Base-by-base conservation (phyloP, 164 flowering plant species). In the Liriodendron chinense region DNA sequence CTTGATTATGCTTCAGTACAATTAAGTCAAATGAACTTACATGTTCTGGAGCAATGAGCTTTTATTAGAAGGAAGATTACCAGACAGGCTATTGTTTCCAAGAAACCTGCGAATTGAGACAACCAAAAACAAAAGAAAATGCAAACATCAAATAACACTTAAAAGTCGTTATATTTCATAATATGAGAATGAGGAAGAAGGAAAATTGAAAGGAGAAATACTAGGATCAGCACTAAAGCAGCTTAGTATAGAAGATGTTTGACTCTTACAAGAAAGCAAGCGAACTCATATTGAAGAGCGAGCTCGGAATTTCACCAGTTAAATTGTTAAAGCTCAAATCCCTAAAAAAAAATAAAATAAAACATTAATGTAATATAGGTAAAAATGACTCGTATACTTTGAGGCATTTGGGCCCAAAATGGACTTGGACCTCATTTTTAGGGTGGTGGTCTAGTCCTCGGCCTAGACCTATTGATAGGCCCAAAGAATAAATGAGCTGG, bases 251-350 rank as follows among this genome's bases (percentile, higher is more conserved):
- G 34, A 28, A 28, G 34, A 28, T 64, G 72, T 47, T n/a, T 18
- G 72, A 74, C 23, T 62, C 81, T 89, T 88, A 94, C 98, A 94
- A 83, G 83, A 76, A 13, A 68, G 81, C 13, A 22, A 94, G 94
- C 1, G 83, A 69, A 65, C 80, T 83, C 76, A 83, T 70, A 76
- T 82, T 89, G 84, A 93, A 93, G 70, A 91, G 81, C 3, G 88
- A 73, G 23, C 67, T 79, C 71, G 94, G 94, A 49, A 91, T 83
- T 69, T 73, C 68, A 70, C 94, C 96, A 3, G 78, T 80, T 70
- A 93, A 69, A 61, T 83, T 89, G 87, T 93, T 93, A 87, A 92
- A 93, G 86, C 96, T 92, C 78, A 93, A 85, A 79, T 94, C 98
- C 82, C 98, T 94, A 75, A 21, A 78, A 65, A n/a, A 43, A 25